Evolutionary conservation across 1,284 basidiomycete genomes (phyloP).

Genomic region (Thelephora terrestris): DNA sequence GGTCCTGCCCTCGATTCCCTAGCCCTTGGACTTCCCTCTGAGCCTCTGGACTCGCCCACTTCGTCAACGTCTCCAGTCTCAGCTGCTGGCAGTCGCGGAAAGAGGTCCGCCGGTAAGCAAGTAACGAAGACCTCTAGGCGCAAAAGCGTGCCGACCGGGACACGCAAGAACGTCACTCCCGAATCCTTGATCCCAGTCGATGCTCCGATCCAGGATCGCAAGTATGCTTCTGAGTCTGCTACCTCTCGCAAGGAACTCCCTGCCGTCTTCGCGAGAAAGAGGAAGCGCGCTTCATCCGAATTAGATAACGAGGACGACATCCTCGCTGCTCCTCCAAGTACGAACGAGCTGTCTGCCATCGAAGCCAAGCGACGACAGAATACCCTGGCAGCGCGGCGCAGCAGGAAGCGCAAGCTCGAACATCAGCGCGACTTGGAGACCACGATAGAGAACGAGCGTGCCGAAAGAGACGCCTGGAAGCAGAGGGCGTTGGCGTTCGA

Average conservation of each 20-base stretch:
- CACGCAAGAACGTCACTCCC: constrained; percentile 34
- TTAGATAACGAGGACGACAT: constrained; percentile 34
- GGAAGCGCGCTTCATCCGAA: constrained; percentile 44
- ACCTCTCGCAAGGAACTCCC: constrained; percentile 38
- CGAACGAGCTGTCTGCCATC: constrained; percentile 50
- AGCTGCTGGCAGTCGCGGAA: neutral
- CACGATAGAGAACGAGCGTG: constrained; percentile 33
- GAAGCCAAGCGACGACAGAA: constrained; percentile 73
- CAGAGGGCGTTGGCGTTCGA: constrained; percentile 37
- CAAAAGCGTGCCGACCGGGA: constrained; percentile 29
- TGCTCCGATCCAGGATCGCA: constrained; percentile 37
- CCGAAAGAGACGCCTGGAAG: constrained; percentile 49
- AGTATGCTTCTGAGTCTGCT: constrained; percentile 35
- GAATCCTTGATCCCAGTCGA: constrained; percentile 32
- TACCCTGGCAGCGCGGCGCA: constrained; percentile 68
- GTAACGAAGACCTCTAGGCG: constrained; percentile 25
- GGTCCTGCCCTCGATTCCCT: constrained; percentile 21
- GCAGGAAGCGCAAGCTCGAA: constrained; percentile 68
- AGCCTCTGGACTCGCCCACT: constrained; percentile 21
- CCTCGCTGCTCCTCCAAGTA: constrained; percentile 18
- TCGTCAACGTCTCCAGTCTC: constrained; percentile 20
- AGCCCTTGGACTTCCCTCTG: constrained; percentile 31
- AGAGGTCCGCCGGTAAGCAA: neutral
- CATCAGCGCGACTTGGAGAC: constrained; percentile 56
- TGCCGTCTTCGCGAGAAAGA: constrained; percentile 40